phyloP scores from a whole-genome alignment of 495 filamentous ascomycete genomes.

The Chlorociboria aeruginascens region DNA sequence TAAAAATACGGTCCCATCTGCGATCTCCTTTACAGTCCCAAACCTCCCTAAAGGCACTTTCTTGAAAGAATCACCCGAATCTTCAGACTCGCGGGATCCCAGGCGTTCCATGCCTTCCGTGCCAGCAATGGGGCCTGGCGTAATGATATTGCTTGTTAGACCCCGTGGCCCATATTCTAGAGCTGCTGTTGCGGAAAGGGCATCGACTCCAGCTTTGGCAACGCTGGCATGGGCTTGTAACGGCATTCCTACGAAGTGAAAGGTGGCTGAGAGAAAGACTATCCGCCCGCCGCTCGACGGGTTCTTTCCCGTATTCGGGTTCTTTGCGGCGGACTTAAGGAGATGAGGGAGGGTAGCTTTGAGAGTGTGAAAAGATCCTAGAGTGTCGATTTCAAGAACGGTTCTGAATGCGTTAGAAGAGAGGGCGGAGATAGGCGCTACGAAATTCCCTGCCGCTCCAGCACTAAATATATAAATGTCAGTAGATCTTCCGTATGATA shows the following conservation, averaged over 20 bases:
- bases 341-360: slow-evolving; percentile 83
- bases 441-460: slow-evolving; percentile 92
- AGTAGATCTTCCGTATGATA: neutral
- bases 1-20: slow-evolving; percentile 81
- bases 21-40: slow-evolving; percentile 79
- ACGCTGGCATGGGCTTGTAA: slow-evolving; percentile 78
- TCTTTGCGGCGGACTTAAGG: slow-evolving; percentile 54
- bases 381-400: slow-evolving; percentile 91
- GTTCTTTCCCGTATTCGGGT: slow-evolving; percentile 31
- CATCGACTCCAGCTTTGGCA: slow-evolving; percentile 86
- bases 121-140: slow-evolving; percentile 61
- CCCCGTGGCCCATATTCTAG: slow-evolving; percentile 84
- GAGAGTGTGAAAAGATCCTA: slow-evolving; percentile 88
- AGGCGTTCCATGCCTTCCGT: slow-evolving; percentile 52
- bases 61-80: slow-evolving; percentile 25
- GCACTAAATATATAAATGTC: slow-evolving; percentile 41
- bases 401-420: slow-evolving; percentile 84
- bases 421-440: slow-evolving; percentile 72
- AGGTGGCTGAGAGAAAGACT: slow-evolving; percentile 75
- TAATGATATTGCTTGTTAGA: slow-evolving; percentile 78
- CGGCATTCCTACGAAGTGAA: slow-evolving; percentile 77
- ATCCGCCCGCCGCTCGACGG: slow-evolving; percentile 66
- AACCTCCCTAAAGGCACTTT: slow-evolving; percentile 53
- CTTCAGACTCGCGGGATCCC: slow-evolving; percentile 6
- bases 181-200: slow-evolving; percentile 58